Evolutionary conservation across 108 stramenopile genomes (phyloP), one percentile per base, ranked within the genome.

Genomic region (Cyclotella distinguenda): DNA sequence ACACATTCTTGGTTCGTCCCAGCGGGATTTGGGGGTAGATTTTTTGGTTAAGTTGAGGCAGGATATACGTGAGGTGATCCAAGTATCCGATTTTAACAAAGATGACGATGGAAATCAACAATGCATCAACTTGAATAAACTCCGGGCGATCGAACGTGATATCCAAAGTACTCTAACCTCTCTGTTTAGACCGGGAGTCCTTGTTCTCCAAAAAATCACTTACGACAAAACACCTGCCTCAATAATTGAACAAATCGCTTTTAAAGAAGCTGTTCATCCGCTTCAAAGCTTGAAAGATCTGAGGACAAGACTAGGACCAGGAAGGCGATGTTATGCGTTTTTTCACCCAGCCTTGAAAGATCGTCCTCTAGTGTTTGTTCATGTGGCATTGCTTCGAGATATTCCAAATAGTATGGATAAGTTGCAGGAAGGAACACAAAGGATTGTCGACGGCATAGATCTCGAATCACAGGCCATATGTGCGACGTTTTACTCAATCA

Each of bases 401-500:
- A 65, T 90, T 15, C 84, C 88, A 10, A 38, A 56, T 16, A 73
- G 85, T 52, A 94, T 95, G 90, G 62, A 47, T 4, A 60, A 88
- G 48, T 66, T 86, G 38, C 66, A 77, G 61, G 35, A 38, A 15
- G 56, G 54, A 12, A 38, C 77, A 39, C 43, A 44, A 26, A 21
- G 16, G 47, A 80, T 54, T 25, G 49, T 54, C 3, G 39, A 48
- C 30, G 49, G 60, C 6, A 30, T n/a, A 31, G 36, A 49, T 36
- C 27, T 21, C 10, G 47, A 73, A 32, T 59, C 73, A 0, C 33
- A 74, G 21, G 78, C 82, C 16, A 85, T 59, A 1, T 85, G 84
- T 33, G 97, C 97, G 1, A 79, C 95, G 2, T 96, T 97, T 67
- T 97, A 97, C 77, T 96, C 95, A 11, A 97, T 97, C 57, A 89